Base-by-base conservation (phyloP, 2,329 filamentous ascomycete genomes). In the Chaetoscypha palmicola region DNA sequence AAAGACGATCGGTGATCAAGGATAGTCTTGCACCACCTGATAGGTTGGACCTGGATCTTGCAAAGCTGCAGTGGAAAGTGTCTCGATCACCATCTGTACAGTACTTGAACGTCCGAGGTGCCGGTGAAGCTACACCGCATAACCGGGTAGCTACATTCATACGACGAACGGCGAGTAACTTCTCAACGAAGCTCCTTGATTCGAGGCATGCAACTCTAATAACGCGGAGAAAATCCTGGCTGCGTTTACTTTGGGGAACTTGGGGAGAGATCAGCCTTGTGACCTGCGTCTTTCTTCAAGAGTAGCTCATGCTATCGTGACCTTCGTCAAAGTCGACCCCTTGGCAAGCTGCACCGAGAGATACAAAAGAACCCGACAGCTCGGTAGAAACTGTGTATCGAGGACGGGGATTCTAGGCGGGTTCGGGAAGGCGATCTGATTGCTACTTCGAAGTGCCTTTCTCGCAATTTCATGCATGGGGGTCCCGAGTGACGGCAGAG, bases 111-210 rank as follows among this genome's bases (percentile, higher is more conserved):
- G 35, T 48, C n/a, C 48, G 47, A 47, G 43, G 48, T 35, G 43
- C 43, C 52, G 51, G 58, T 54, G 51, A 47, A 55, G 52, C 44
- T 49, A 48, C 50, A 51, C 52, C 50, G 56, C 57, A 58, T 54
- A 46, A 53, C 49, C 57, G 57, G 55, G 43, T 50, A 47, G 48
- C 49, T 54, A 58, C 56, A 57, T 55, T 49, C 50, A 55, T 50
- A 55, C 44, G 45, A 47, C 38, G 45, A 47, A 50, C 43, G 47
- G 42, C 43, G 31, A 40, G 49, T 47, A 42, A 37, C 41, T 36
- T 39, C 36, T 32, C 32, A 31, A 46, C 45, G 51, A 51, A 54
- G 52, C 47, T 52, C 51, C 51, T 52, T 53, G 51, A 55, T 53
- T 54, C 48, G 54, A 55, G 46, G 17, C 22, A 50, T 26, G 28